Evolutionary conservation across 2,329 filamentous ascomycete genomes (phyloP).

Genomic region (Tolypocladium album): DNA sequence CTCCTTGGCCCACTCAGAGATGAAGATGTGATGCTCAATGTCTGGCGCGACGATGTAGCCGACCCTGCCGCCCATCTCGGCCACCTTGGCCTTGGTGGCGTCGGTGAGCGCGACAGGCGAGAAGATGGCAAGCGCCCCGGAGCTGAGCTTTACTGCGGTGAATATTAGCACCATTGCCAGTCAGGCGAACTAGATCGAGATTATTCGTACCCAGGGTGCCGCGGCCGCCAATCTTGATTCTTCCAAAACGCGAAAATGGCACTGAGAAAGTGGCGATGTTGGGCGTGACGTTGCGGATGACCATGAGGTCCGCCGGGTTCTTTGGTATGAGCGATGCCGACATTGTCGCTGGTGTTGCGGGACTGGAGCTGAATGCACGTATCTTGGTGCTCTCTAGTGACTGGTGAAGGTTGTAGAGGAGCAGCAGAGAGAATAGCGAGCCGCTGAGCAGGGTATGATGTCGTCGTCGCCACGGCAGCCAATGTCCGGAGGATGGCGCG

Average conservation of each 20-base stretch:
- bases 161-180: not conserved
- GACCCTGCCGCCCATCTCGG: constrained; percentile 56
- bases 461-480: not conserved
- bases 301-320: constrained; percentile 76
- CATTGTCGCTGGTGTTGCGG: constrained; percentile 27
- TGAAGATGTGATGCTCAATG: constrained; percentile 89
- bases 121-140: constrained; percentile 76
- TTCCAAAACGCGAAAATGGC: constrained; percentile 75
- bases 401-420: not conserved
- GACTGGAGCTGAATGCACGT: not conserved
- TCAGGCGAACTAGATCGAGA: not conserved
- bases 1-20: constrained; percentile 71
- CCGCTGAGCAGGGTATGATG: not conserved
- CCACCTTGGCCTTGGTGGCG: constrained; percentile 54
- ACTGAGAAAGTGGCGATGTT: constrained; percentile 69
- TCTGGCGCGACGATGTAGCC: constrained; percentile 82
- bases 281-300: constrained; percentile 75
- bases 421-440: not conserved
- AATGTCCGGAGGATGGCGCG: not conserved
- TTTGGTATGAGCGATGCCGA: constrained; percentile 53
- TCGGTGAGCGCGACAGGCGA: constrained; percentile 80
- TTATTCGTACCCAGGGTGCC: constrained; percentile 62
- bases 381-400: not conserved
- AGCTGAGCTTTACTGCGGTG: constrained; percentile 59
- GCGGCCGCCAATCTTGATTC: constrained; percentile 73